Conservation (phyloP, 306 rosid genomes). For the Trifolium pratense region DNA sequence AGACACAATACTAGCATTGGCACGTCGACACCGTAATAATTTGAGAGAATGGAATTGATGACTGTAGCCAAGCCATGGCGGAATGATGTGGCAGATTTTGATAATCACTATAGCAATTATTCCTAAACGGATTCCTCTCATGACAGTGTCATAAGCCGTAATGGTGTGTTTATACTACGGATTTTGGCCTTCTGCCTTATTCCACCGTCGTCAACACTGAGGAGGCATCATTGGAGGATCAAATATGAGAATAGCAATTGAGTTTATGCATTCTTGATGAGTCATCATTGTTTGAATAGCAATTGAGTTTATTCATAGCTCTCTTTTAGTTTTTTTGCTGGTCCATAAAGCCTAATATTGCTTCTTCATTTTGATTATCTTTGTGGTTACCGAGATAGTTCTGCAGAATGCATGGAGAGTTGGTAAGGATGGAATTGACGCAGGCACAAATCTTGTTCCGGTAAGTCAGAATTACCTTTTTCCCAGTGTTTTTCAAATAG, state of each 20-base stretch:
- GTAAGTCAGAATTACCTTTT: slow-evolving; percentile 43
- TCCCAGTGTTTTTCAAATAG: not conserved
- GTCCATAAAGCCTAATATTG: slow-evolving; percentile 25
- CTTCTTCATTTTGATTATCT: slow-evolving; percentile 16
- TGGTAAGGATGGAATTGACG: slow-evolving; percentile 87
- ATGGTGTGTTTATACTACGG: too few species aligned
- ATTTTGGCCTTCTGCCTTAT: too few species aligned
- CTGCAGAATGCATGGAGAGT: slow-evolving; percentile 78
- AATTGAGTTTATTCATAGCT: slow-evolving; percentile 5
- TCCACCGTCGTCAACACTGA: too few species aligned
- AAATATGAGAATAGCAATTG: not conserved
- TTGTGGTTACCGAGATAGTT: slow-evolving; percentile 49
- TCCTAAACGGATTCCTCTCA: too few species aligned
- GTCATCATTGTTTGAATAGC: not conserved
- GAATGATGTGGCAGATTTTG: too few species aligned
- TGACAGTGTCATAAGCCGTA: too few species aligned
- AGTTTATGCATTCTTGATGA: slow-evolving; percentile 9
- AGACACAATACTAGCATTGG: not conserved
- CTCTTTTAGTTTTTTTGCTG: not conserved
- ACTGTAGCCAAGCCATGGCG: not conserved
- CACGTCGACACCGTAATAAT: not conserved
- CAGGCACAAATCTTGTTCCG: slow-evolving; percentile 53
- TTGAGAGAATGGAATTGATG: not conserved
- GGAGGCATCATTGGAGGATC: not conserved
- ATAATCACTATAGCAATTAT: too few species aligned